Base-by-base conservation (phyloP, 1,284 basidiomycete species). In the Bondarzewia mesenterica region DNA sequence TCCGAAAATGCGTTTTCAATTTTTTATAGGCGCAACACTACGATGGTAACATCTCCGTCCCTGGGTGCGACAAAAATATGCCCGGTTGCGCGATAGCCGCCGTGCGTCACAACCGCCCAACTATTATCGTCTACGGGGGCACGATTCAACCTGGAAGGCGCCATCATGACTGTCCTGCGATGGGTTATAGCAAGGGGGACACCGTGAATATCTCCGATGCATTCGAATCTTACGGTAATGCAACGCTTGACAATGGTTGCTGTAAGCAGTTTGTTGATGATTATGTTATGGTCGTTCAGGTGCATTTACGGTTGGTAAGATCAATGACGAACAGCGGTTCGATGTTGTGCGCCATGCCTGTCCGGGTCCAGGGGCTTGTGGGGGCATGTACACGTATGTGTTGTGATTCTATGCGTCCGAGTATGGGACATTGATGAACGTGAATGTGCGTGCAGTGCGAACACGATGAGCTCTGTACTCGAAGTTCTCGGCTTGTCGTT, bases 31-130 rank as follows among this genome's bases (percentile, higher is more conserved):
- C 85, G 14, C 87, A 90, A 73, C 81, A 89, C 63, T 88, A 93
- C 58, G 89, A 93, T 54, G 89, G 77, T n/a, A 89, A 89, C 58
- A 89, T 93, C 52, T 78, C 85, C 3, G 74, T 88, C 51, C 88
- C 84, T 23, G 86, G 85, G 54, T 93, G 90, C 57, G 91, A 95
- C 69, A 95, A 94, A 70, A 93, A 93, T 63, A 93, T 93, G 89
- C 92, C 92, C 14, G 92, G 89, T 20, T 87, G 85, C 55, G 72
- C 93, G 52, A 92, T 93, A 60, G 91, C 91, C 7, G 87, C 87
- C 2, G 83, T 71, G 23, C 80, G 89, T 46, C 85, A 89, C 67
- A 93, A 93, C 60, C 75, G 90, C 4, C 89, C 89, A 1, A 90
- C 89, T 1, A 79, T 93, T 57, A 81, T 92, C 50, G 76, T 93